Evolutionary conservation across 225 moss, liverwort and hornwort genomes (phyloP).

Genomic region (Physcomitrellopsis africana): DNA sequence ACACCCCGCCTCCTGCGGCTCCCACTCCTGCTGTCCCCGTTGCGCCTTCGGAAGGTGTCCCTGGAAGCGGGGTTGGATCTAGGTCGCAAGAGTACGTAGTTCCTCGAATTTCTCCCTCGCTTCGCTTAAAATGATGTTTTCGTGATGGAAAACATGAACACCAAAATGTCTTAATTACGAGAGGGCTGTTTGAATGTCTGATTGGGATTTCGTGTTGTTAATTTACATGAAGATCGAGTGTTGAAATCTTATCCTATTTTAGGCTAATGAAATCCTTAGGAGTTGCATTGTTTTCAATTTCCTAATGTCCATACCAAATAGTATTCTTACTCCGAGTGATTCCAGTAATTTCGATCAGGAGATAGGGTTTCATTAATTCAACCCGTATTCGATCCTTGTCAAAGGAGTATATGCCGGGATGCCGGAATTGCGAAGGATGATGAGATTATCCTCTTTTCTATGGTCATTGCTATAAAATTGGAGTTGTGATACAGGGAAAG

Average conservation of each 20-base stretch:
- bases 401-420: neutral
- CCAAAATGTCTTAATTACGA: neutral
- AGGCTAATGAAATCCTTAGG: neutral
- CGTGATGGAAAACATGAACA: neutral
- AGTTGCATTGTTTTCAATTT: neutral
- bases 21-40: slow-evolving; percentile 38
- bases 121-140: neutral
- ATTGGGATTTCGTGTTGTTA: slow-evolving; percentile 1
- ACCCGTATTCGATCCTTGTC: neutral
- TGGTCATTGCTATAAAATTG: slow-evolving; percentile 15
- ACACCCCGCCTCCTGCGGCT: slow-evolving; percentile 56
- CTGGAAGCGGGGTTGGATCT: slow-evolving; percentile 37
- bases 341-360: slow-evolving; percentile 9
- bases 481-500: slow-evolving; percentile 2
- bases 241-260: neutral
- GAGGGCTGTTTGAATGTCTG: slow-evolving; percentile 16
- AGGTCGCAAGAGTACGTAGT: slow-evolving; percentile 56
- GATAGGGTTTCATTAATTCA: slow-evolving; percentile 28
- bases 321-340: neutral
- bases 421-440: neutral
- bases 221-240: neutral
- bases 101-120: neutral
- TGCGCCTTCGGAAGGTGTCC: slow-evolving; percentile 35
- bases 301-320: neutral
- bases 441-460: slow-evolving; percentile 6